These are phyloP conservation scores for Hansenula lynferdii DNA, from an alignment of 1,139 yeast genomes.

Conservation along the genomic window DNA sequence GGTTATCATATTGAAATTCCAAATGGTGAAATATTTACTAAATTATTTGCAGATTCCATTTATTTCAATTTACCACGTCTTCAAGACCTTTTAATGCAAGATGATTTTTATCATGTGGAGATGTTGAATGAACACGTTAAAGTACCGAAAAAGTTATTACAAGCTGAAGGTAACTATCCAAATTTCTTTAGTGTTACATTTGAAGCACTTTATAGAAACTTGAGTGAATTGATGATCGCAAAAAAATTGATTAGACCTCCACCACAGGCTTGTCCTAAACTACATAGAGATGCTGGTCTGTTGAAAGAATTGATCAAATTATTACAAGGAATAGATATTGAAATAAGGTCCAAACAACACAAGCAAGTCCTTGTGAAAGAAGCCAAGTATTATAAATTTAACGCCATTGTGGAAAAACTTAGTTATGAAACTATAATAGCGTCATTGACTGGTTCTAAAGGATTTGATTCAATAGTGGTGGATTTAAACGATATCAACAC, in stretches of 20 bases:
- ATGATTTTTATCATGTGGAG: slow-evolving; percentile 51
- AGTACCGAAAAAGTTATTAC: slow-evolving; percentile 50
- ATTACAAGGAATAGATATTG: slow-evolving; percentile 48
- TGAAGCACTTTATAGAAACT: slow-evolving; percentile 45
- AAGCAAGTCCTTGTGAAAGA: slow-evolving; percentile 56
- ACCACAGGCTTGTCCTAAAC: slow-evolving; percentile 61
- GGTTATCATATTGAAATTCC: slow-evolving; percentile 63
- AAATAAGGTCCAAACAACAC: slow-evolving; percentile 48
- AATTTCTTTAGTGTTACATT: slow-evolving; percentile 69
- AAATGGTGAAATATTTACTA: slow-evolving; percentile 55
- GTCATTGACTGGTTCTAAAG: slow-evolving; percentile 40
- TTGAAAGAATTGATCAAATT: slow-evolving; percentile 57
- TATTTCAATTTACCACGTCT: slow-evolving; percentile 65
- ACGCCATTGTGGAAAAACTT: slow-evolving; percentile 68
- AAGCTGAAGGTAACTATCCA: slow-evolving; percentile 62
- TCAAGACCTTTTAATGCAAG: slow-evolving; percentile 40
- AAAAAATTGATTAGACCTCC: slow-evolving; percentile 54
- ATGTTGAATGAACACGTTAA: slow-evolving; percentile 61
- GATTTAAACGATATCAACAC: slow-evolving; percentile 42
- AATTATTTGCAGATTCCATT: slow-evolving; percentile 65
- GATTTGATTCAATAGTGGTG: slow-evolving; percentile 56
- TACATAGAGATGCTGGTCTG: slow-evolving; percentile 49
- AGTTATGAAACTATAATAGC: slow-evolving; percentile 47
- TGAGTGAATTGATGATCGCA: slow-evolving; percentile 33
- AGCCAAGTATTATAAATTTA: slow-evolving; percentile 71